Evolutionary conservation across 257 asterid genomes (phyloP).

Genomic region (Capsicum rhomboideum): DNA sequence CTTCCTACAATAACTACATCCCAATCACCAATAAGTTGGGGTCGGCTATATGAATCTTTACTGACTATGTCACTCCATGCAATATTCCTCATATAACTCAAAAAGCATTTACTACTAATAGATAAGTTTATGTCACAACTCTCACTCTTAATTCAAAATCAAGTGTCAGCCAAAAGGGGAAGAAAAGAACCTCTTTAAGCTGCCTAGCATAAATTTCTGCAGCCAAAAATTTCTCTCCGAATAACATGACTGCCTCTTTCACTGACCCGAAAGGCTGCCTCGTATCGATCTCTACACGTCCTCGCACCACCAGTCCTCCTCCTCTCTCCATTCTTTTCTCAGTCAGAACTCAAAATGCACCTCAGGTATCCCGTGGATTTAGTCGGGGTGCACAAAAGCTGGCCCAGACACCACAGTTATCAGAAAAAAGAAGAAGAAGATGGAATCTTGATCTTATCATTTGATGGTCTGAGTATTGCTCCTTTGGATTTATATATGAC

Average conservation of each 20-base stretch:
- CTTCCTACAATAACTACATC: neutral
- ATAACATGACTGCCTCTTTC: slow-evolving; percentile 67
- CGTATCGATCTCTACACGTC: slow-evolving; percentile 79
- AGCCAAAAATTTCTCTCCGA: slow-evolving; percentile 71
- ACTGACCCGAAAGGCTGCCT: slow-evolving; percentile 75
- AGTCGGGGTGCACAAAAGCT: too few species aligned
- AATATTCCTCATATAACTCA: neutral
- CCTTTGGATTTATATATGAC: neutral
- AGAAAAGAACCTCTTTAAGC: slow-evolving; percentile 38
- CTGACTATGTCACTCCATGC: neutral
- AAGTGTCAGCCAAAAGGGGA: neutral
- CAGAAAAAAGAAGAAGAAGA: neutral
- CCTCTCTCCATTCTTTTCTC: slow-evolving; percentile 23
- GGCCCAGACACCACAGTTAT: too few species aligned
- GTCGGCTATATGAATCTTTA: neutral
- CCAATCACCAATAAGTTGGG: neutral
- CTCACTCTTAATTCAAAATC: neutral
- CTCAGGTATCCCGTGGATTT: too few species aligned
- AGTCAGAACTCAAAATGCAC: neutral
- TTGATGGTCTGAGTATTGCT: neutral
- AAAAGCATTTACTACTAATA: too few species aligned
- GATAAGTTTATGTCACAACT: neutral
- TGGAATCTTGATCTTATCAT: neutral
- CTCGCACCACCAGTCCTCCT: slow-evolving; percentile 68
- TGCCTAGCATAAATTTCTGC: slow-evolving; percentile 63